Evolutionary conservation across 345 rosid species (phyloP).

Genomic region (Salix dunnii): DNA sequence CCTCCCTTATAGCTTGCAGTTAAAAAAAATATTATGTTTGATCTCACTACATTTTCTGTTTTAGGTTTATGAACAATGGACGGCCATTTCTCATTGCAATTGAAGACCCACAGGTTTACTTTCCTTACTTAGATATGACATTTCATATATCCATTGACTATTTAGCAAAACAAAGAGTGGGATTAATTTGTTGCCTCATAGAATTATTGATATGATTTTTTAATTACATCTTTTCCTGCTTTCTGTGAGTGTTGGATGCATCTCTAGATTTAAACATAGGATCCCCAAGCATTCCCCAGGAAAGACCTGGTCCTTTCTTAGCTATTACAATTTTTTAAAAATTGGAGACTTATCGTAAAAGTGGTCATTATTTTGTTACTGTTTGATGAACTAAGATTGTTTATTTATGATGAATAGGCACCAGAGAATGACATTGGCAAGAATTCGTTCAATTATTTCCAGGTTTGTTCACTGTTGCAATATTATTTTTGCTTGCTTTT

Average conservation of each 20-base stretch:
- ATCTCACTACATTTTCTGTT: slow-evolving; percentile 7
- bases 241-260: background rate
- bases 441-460: slow-evolving; percentile 87
- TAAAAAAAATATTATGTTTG: background rate
- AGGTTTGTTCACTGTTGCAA: slow-evolving; percentile 43
- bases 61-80: slow-evolving; percentile 54
- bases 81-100: slow-evolving; percentile 80
- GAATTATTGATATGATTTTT: background rate
- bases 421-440: slow-evolving; percentile 90
- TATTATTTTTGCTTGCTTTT: background rate
- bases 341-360: background rate
- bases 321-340: background rate
- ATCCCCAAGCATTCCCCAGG: background rate
- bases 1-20: background rate
- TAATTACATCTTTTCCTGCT: background rate
- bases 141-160: background rate
- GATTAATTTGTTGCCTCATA: background rate
- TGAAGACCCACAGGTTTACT: slow-evolving; percentile 86
- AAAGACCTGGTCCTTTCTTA: background rate
- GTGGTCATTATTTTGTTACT: background rate
- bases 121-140: background rate
- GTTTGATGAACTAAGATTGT: background rate
- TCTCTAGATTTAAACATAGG: background rate
- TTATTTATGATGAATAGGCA: slow-evolving; percentile 41
- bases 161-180: slow-evolving; percentile 9